These are phyloP conservation scores for Boletus sp. DNA, from an alignment of 1,284 basidiomycete species.

Conservation along the genomic window DNA sequence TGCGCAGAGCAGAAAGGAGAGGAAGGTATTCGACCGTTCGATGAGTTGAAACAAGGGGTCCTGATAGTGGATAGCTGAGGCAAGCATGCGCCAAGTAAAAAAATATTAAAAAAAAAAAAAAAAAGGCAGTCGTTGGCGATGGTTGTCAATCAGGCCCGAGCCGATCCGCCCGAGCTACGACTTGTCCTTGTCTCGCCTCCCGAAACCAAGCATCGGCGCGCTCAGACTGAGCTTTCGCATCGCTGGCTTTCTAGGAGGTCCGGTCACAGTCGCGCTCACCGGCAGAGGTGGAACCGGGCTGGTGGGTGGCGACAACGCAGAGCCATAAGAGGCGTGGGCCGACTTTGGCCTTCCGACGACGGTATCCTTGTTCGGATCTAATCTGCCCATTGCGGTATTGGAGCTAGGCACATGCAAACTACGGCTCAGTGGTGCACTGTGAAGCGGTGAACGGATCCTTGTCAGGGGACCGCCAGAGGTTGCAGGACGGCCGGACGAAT, in stretches of 20 bases:
- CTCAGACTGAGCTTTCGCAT: constrained; percentile 67
- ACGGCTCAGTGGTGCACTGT: neutral
- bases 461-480: constrained; percentile 21
- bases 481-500: constrained; percentile 21
- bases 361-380: neutral
- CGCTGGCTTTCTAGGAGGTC: constrained; percentile 39
- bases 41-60: neutral
- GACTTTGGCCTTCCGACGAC: constrained; percentile 27
- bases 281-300: constrained; percentile 21
- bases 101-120: too few species aligned
- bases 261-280: constrained; percentile 18
- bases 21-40: neutral
- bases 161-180: constrained; percentile 14
- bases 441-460: constrained; percentile 1
- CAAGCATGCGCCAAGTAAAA: neutral
- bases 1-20: constrained; percentile 1
- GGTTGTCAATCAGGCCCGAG: neutral
- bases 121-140: neutral
- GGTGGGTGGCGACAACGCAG: constrained; percentile 14
- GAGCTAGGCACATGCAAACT: constrained; percentile 1
- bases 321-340: constrained; percentile 22
- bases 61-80: neutral
- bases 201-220: constrained; percentile 58
- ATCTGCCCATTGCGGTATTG: neutral
- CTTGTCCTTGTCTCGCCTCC: constrained; percentile 42